phyloP scores from a whole-genome alignment of 2,329 filamentous ascomycete genomes.

The Chaetomiaceae sp. region DNA sequence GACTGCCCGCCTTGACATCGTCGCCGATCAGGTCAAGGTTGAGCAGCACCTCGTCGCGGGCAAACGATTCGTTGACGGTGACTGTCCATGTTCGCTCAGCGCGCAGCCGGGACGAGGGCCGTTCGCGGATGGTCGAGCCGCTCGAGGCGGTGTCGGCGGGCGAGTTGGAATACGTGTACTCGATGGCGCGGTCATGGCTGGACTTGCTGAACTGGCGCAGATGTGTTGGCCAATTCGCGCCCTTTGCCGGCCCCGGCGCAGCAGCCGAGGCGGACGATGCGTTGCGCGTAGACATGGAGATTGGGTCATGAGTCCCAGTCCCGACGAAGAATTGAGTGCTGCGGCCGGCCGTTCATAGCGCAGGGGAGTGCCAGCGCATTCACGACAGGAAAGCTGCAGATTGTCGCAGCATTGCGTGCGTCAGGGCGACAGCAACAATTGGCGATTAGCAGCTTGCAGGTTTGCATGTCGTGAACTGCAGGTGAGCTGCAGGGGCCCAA shows the following conservation, averaged over 20 bases:
- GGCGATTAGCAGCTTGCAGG: background rate
- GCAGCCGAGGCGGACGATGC: conserved; percentile 31
- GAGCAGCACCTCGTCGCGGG: conserved; percentile 72
- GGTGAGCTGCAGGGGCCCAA: no score
- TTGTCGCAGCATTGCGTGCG: background rate
- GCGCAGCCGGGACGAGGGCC: conserved; percentile 30
- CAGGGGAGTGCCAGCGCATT: background rate
- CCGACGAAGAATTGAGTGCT: background rate
- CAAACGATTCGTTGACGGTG: conserved; percentile 67
- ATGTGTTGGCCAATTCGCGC: conserved; percentile 48
- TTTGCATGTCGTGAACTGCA: no score
- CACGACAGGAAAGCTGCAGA: background rate
- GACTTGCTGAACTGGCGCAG: conserved; percentile 49
- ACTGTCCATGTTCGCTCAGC: conserved; percentile 50
- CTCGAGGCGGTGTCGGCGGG: conserved; percentile 51
- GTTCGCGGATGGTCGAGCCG: conserved; percentile 43
- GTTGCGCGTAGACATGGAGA: conserved; percentile 36
- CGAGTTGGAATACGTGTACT: conserved; percentile 35
- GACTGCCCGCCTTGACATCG: conserved; percentile 58
- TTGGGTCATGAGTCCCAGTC: conserved; percentile 14
- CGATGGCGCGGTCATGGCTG: conserved; percentile 42
- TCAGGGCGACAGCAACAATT: background rate
- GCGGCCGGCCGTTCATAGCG: background rate
- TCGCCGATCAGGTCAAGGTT: conserved; percentile 67
- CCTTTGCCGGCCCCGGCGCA: conserved; percentile 40